Base-by-base conservation (phyloP, 1,139 yeast species). In the Yamadazyma jaroonii region DNA sequence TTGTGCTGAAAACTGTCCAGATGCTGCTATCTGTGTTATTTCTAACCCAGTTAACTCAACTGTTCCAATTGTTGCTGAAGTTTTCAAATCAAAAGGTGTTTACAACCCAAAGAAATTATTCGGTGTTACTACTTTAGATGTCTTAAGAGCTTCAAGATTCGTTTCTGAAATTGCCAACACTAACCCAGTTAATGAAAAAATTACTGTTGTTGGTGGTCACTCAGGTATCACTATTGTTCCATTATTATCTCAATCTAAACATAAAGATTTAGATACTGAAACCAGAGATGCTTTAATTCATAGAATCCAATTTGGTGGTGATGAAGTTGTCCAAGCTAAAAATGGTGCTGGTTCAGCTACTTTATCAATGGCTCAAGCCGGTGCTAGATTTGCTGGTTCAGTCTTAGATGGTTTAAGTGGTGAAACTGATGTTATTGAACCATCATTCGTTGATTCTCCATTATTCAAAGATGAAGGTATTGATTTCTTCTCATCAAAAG, bases 31-130 rank as follows among this genome's bases (percentile, higher is more conserved):
- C 26, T 72, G 82, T 52, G 76, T 90, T 52, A 89, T 90, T 57
- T 84, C 97, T 41, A 90, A 90, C 78, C 97, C 97, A 37, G 95
- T 90, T 56, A 90, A 90, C 79, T 87, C 96, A 35, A 85, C 96
- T 25, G 96, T 90, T 35, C 96, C 97, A 44, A 84, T 90, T 58
- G 90, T 88, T 49, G 90, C 90, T 43, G 90, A 87, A 67, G 87
- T 85, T 37, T 74, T 84, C 62, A 83, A 82, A 73, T 75, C 82
- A 59, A 71, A 77, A 64, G 85, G 84, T 47, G 81, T 76, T 39
- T 85, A 84, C 64, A 76, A 88, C 66, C 86, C 96, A 50, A 76
- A 78, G 67, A 82, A 81, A 61, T 72, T 89, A 56, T 84, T 89
- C 55, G 97, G 97, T 64, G 94, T 90, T 57, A 90, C 97, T 59